phyloP scores from a whole-genome alignment of 2,329 filamentous ascomycete species.

The Cercospora sojina region DNA sequence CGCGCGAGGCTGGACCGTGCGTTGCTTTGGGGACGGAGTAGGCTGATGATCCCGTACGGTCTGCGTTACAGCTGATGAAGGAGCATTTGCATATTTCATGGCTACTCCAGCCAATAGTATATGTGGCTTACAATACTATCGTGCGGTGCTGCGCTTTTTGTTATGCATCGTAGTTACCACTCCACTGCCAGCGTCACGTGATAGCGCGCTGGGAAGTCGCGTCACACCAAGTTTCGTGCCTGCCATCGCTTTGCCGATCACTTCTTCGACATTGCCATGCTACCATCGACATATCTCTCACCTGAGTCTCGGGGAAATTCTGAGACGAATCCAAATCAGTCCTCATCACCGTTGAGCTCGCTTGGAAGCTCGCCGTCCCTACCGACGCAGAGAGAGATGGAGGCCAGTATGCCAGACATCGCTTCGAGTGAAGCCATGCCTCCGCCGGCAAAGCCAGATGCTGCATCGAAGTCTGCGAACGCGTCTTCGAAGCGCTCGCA shows the following conservation, averaged over 20 bases:
- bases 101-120: neutral
- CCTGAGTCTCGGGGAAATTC: neutral
- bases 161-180: neutral
- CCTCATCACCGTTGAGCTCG: slow-evolving; percentile 6
- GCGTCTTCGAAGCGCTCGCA: slow-evolving; percentile 20
- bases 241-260: neutral
- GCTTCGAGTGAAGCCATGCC: slow-evolving; percentile 5
- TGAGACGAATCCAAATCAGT: neutral
- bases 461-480: neutral
- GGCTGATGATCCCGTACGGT: too few relatives aligned
- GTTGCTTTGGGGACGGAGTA: neutral
- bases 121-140: neutral
- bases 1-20: slow-evolving; percentile 8
- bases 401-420: neutral
- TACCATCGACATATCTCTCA: neutral
- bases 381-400: neutral
- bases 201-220: neutral
- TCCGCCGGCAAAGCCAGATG: slow-evolving; percentile 4
- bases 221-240: neutral
- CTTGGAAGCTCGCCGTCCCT: neutral
- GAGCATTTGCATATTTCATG: neutral
- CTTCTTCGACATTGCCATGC: neutral
- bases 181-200: neutral
- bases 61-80: neutral
- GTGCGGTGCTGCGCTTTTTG: too few relatives aligned